phyloP scores from a whole-genome alignment of 1,139 yeast genomes.

The Arxiozyma heterogenica region DNA sequence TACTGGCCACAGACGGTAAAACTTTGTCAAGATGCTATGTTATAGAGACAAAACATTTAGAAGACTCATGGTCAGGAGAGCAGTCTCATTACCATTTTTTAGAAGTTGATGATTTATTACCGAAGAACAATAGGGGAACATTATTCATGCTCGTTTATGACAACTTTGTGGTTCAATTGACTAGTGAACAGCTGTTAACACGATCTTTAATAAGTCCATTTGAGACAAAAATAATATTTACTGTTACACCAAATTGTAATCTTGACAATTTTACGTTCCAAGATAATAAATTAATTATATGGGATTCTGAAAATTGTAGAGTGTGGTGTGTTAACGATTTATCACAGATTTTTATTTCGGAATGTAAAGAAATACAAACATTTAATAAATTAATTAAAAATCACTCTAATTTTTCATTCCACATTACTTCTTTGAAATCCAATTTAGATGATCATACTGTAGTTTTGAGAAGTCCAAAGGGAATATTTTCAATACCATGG shows the following conservation, averaged over 20 bases:
- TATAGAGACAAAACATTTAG: neutral
- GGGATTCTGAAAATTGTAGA: neutral
- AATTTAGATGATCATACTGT: neutral
- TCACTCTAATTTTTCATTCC: neutral
- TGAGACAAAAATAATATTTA: neutral
- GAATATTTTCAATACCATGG: neutral
- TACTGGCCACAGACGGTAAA: neutral
- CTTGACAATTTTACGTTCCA: neutral
- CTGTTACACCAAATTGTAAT: neutral
- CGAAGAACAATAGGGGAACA: neutral
- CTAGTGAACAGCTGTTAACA: neutral
- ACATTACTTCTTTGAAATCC: neutral
- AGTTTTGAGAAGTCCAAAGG: neutral
- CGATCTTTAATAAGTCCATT: neutral
- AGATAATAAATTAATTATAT: neutral
- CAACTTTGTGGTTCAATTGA: neutral
- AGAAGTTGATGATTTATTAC: constrained; percentile 1
- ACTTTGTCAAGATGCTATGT: constrained; percentile 1
- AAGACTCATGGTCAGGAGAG: neutral
- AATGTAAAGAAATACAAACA: neutral
- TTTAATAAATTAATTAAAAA: neutral
- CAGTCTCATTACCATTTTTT: neutral
- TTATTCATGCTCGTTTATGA: neutral
- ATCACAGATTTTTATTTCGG: neutral
- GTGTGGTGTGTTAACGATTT: constrained; percentile 1